Evolutionary conservation across 208 protist genomes (phyloP).

Genomic region (Trypanosoma platydactyli): DNA sequence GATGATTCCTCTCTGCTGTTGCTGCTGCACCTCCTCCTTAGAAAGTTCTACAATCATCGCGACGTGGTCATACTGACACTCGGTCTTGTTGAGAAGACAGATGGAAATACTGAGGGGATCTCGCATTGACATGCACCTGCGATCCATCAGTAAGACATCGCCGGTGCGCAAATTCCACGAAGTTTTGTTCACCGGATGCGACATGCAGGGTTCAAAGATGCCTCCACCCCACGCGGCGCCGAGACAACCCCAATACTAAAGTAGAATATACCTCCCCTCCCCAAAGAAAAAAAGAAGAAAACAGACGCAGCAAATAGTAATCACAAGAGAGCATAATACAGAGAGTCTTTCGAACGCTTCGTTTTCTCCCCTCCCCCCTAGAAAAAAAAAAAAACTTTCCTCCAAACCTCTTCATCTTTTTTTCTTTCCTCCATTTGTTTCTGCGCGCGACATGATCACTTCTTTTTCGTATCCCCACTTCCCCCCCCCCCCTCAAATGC

Average conservation of each 20-base stretch:
- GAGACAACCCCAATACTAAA: not conserved
- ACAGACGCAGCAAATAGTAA: constrained; percentile 13
- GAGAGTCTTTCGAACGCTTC: no score
- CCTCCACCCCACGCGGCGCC: not conserved
- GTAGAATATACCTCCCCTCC: no score
- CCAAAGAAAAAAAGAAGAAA: not conserved
- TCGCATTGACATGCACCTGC: constrained; percentile 72
- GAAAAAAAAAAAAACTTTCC: no score
- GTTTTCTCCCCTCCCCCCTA: not conserved
- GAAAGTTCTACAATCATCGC: constrained; percentile 72
- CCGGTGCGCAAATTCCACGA: constrained; percentile 39
- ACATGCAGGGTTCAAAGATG: not conserved
- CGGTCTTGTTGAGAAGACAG: constrained; percentile 75
- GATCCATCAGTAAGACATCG: constrained; percentile 85
- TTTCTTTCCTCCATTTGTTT: no score
- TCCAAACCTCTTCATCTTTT: no score
- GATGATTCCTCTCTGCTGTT: constrained; percentile 37
- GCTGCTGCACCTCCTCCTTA: constrained; percentile 37
- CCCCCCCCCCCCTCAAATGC: no score
- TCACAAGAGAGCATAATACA: no score
- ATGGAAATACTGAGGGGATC: constrained; percentile 58
- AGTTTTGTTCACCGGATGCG: not conserved
- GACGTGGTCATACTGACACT: constrained; percentile 81
- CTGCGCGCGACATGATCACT: no score
- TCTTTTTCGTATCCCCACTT: no score